Evolutionary conservation across 1,284 basidiomycete genomes (phyloP).

Genomic region (Calocybe gambosa): DNA sequence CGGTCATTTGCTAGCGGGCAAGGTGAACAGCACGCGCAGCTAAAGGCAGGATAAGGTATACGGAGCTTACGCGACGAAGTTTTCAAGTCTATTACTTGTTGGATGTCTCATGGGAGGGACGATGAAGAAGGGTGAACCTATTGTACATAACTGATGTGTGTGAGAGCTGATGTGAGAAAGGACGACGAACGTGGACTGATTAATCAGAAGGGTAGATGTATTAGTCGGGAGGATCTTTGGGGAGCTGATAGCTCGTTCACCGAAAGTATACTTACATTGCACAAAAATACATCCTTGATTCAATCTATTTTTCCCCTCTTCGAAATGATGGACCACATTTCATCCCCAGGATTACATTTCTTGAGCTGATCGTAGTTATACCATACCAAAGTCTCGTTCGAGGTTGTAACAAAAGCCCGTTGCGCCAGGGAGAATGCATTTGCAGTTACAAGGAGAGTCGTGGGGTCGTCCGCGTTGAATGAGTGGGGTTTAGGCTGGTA

Average conservation of each 20-base stretch:
- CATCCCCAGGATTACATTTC: constrained; percentile 57
- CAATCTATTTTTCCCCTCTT: constrained; percentile 6
- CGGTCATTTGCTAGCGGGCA: too few relatives aligned
- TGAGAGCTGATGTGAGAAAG: too few relatives aligned
- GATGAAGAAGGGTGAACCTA: too few relatives aligned
- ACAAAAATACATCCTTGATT: background rate
- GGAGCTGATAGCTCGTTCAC: background rate
- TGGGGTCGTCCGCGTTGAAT: constrained; percentile 21
- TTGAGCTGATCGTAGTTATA: constrained; percentile 63
- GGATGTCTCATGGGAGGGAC: too few relatives aligned
- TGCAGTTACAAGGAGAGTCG: constrained; percentile 44
- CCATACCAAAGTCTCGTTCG: constrained; percentile 64
- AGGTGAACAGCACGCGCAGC: background rate
- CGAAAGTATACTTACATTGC: background rate
- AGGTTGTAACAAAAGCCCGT: constrained; percentile 53
- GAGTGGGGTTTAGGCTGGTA: constrained; percentile 35
- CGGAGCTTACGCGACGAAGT: too few relatives aligned
- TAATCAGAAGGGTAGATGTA: background rate
- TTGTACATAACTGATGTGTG: too few relatives aligned
- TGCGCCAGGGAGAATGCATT: constrained; percentile 61
- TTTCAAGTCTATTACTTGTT: too few relatives aligned
- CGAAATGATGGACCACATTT: constrained; percentile 16
- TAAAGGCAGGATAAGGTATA: too few relatives aligned
- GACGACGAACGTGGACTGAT: too few relatives aligned
- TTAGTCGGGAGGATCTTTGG: background rate